These are phyloP conservation scores for Rhododendron griersonianum DNA, from an alignment of 148 eudicot species.

Conservation along the genomic window DNA sequence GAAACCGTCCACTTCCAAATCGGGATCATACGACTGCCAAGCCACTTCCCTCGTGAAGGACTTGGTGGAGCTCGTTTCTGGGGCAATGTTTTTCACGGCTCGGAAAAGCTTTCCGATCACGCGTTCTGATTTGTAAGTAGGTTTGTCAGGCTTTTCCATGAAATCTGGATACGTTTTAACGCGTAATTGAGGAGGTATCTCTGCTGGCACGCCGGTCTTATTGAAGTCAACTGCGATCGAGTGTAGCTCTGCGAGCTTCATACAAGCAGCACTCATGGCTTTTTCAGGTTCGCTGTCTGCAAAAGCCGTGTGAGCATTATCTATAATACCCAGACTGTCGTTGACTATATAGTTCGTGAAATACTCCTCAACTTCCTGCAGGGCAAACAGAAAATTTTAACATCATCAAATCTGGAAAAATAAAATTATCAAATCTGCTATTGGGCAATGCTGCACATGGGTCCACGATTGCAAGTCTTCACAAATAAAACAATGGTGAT, in stretches of 20 bases:
- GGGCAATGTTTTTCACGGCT: conserved; percentile 35
- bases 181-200: conserved; percentile 32
- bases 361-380: conserved; percentile 56
- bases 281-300: conserved; percentile 35
- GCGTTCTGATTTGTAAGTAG: conserved; percentile 26
- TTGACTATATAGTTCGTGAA: conserved; percentile 53
- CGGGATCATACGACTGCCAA: conserved; percentile 28
- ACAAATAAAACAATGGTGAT: background rate
- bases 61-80: conserved; percentile 5
- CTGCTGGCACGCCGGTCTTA: conserved; percentile 64
- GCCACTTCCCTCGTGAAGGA: conserved; percentile 40
- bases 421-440: background rate
- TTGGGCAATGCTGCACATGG: too few species aligned
- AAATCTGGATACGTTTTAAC: conserved; percentile 62
- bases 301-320: conserved; percentile 55
- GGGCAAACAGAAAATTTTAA: background rate
- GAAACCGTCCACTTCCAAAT: conserved; percentile 50
- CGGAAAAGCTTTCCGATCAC: conserved; percentile 52
- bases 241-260: conserved; percentile 44
- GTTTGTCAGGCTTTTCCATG: conserved; percentile 54
- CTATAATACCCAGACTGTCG: conserved; percentile 57
- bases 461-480: background rate
- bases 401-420: background rate
- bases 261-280: conserved; percentile 46
- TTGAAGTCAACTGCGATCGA: conserved; percentile 65